Percentiles rank a stretch among this genome's conserved stretches.
These are phyloP conservation scores for Moesziomyces parantarcticus DNA, from an alignment of 1,284 basidiomycete species.

Conservation along the genomic window DNA sequence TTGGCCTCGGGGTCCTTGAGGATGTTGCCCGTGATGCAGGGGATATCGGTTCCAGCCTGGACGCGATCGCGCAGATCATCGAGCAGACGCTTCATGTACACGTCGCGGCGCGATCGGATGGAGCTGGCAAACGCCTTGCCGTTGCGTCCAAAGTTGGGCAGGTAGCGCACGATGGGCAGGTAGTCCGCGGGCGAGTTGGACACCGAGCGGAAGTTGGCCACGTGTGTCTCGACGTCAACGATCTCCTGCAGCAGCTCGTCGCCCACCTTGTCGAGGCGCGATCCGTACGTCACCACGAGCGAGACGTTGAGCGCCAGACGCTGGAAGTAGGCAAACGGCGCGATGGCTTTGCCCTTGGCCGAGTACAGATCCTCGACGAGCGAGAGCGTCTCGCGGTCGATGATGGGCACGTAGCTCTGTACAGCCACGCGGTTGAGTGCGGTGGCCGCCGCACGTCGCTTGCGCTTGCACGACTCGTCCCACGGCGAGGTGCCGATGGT, in stretches of 20 bases:
- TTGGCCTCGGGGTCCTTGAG: slow-evolving; percentile 44
- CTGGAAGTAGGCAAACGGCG: slow-evolving; percentile 42
- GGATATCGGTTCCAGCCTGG: slow-evolving; percentile 27
- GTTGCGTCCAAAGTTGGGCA: slow-evolving; percentile 19
- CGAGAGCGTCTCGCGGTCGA: slow-evolving; percentile 44
- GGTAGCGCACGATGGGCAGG: slow-evolving; percentile 33
- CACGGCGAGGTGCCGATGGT: slow-evolving; percentile 49
- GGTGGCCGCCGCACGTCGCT: slow-evolving; percentile 40
- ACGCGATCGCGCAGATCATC: slow-evolving; percentile 34
- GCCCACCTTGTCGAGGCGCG: slow-evolving; percentile 34
- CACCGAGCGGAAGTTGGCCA: slow-evolving; percentile 47
- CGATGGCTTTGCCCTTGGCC: slow-evolving; percentile 17
- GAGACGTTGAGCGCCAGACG: slow-evolving; percentile 43
- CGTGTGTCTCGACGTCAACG: slow-evolving; percentile 48
- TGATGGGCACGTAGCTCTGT: slow-evolving; percentile 47
- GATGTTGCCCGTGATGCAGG: slow-evolving; percentile 49
- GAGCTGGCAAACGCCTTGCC: slow-evolving; percentile 17
- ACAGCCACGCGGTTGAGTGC: slow-evolving; percentile 44
- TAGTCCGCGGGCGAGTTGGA: slow-evolving; percentile 37
- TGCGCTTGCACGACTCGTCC: slow-evolving; percentile 51
- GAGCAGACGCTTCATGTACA: slow-evolving; percentile 45
- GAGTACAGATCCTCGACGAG: slow-evolving; percentile 40
- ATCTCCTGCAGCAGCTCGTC: slow-evolving; percentile 40
- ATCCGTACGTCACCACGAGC: slow-evolving; percentile 43
- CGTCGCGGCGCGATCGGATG: slow-evolving; percentile 29